A percentile compares a stretch with the other conserved stretches of the same genome.
Conservation (phyloP, 495 filamentous ascomycete genomes). For the Podospora appendiculata region DNA sequence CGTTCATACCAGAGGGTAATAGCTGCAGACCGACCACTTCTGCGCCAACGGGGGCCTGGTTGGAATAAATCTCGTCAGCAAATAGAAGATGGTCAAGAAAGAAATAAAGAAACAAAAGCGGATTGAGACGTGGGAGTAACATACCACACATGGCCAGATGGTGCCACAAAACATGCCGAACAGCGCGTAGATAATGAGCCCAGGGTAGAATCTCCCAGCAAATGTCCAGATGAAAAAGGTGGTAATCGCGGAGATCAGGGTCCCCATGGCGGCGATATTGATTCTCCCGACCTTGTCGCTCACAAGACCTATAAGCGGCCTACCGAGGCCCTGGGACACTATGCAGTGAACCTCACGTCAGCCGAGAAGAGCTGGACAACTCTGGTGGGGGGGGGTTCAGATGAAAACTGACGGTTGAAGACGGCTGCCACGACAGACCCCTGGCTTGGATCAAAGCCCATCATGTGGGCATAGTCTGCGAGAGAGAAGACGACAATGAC, state of each 20-base stretch:
- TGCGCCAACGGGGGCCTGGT: conserved; percentile 57
- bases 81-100: background rate
- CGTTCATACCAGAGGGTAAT: conserved; percentile 50
- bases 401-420: conserved; percentile 53
- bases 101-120: background rate
- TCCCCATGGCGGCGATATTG: conserved; percentile 56
- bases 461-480: conserved; percentile 55
- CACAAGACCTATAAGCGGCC: conserved; percentile 59
- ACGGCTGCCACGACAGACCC: conserved; percentile 64
- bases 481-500: conserved; percentile 66
- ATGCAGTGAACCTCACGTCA: background rate
- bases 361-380: background rate
- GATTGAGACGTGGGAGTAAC: background rate
- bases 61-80: conserved; percentile 24
- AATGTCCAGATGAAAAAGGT: conserved; percentile 62
- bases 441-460: conserved; percentile 59
- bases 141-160: conserved; percentile 55
- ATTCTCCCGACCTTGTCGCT: conserved; percentile 61
- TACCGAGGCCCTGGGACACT: conserved; percentile 38
- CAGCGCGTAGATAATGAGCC: conserved; percentile 63
- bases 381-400: background rate
- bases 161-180: conserved; percentile 64
- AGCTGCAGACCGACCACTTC: conserved; percentile 71
- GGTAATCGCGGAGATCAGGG: conserved; percentile 50
- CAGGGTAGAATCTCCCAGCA: conserved; percentile 54